Percentiles rank a stretch among this genome's conserved stretches.
phyloP scores from a whole-genome alignment of 495 filamentous ascomycete genomes.

The Lichina pygmaea region DNA sequence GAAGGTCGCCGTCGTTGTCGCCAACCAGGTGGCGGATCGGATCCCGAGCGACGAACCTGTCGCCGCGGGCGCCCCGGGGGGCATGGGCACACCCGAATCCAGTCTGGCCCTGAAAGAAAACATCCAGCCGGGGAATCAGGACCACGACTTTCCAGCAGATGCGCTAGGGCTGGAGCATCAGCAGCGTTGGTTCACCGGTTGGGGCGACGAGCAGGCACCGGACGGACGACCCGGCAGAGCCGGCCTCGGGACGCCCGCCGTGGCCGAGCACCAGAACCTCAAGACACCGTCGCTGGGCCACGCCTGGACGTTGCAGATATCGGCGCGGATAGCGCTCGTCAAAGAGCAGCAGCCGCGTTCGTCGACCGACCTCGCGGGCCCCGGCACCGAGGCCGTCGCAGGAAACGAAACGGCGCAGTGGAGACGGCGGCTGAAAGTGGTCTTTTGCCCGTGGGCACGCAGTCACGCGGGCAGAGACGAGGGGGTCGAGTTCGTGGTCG shows the following conservation, averaged over 20 bases:
- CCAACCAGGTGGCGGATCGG: constrained; percentile 88
- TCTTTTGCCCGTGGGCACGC: constrained; percentile 42
- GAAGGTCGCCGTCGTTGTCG: constrained; percentile 61
- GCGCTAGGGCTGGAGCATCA: constrained; percentile 59
- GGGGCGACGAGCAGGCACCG: constrained; percentile 35
- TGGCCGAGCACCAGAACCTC: constrained; percentile 8
- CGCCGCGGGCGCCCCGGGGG: background rate
- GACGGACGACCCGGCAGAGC: background rate
- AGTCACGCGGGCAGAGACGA: constrained; percentile 15
- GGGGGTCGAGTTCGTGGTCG: constrained; percentile 29
- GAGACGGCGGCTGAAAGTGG: constrained; percentile 48
- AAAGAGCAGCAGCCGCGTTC: constrained; percentile 21
- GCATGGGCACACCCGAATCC: background rate
- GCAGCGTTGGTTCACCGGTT: constrained; percentile 81
- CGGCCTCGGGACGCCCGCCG: constrained; percentile 1
- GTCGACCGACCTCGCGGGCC: no score
- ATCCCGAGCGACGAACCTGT: constrained; percentile 19
- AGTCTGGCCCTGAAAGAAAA: background rate
- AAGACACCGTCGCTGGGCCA: constrained; percentile 77
- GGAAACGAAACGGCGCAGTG: constrained; percentile 11
- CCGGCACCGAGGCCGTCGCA: no score
- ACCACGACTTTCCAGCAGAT: constrained; percentile 4
- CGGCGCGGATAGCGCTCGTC: constrained; percentile 52
- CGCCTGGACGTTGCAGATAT: constrained; percentile 73
- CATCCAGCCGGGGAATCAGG: background rate